Evolutionary conservation across 2,329 filamentous ascomycete species (phyloP).

Genomic region (Ramularia endophylla): DNA sequence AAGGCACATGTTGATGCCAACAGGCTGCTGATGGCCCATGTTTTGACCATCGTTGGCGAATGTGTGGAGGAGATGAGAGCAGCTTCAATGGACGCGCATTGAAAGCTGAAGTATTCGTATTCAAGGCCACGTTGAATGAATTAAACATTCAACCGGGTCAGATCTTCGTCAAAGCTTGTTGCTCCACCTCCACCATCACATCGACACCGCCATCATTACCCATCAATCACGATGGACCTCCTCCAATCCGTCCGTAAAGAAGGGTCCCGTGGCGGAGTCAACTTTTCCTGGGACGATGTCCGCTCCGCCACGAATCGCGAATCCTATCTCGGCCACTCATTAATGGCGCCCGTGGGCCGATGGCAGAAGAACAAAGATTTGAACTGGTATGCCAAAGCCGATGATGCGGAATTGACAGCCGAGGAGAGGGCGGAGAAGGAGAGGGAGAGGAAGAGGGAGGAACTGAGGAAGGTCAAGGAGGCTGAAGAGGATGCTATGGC

Average conservation of each 20-base stretch:
- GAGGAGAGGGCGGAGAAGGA: slow-evolving; percentile 52
- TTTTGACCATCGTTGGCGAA: slow-evolving; percentile 18
- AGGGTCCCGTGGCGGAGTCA: slow-evolving; percentile 77
- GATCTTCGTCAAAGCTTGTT: no score
- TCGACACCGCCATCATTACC: no score
- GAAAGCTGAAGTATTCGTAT: no score
- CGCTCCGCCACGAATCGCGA: slow-evolving; percentile 81
- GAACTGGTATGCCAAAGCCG: slow-evolving; percentile 57
- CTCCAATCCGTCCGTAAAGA: slow-evolving; percentile 91
- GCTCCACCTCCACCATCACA: no score
- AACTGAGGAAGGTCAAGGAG: slow-evolving; percentile 77
- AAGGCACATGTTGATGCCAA: slow-evolving; percentile 19
- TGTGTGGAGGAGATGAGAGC: not conserved
- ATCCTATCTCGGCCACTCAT: slow-evolving; percentile 81
- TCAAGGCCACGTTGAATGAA: slow-evolving; percentile 11
- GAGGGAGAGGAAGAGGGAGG: slow-evolving; percentile 64
- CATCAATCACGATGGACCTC: slow-evolving; percentile 70
- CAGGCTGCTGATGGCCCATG: slow-evolving; percentile 19
- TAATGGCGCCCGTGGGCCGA: slow-evolving; percentile 83
- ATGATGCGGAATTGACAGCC: slow-evolving; percentile 46
- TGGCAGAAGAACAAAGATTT: slow-evolving; percentile 78
- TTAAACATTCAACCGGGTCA: no score
- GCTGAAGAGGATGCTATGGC: slow-evolving; percentile 90
- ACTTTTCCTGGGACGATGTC: slow-evolving; percentile 97
- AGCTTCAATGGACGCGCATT: slow-evolving; percentile 2